Conservation (phyloP, 2,329 filamentous ascomycete genomes). For the Elsinoe australis region DNA sequence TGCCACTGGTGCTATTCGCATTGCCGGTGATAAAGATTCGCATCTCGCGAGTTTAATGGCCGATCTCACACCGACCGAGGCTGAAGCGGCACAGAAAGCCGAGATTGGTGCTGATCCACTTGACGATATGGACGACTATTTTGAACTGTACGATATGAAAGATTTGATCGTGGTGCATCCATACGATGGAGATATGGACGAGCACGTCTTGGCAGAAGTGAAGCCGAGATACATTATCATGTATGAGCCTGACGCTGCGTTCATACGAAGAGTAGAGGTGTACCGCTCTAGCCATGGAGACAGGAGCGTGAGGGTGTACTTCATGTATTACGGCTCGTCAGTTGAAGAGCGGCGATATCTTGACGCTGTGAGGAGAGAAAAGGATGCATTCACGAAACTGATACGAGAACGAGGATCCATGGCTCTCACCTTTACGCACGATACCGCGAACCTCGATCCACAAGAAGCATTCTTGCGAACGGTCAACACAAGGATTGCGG, state of each 20-base stretch:
- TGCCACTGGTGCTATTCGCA: slow-evolving; percentile 65
- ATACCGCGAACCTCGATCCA: slow-evolving; percentile 64
- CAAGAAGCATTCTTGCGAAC: slow-evolving; percentile 90
- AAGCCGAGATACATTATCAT: slow-evolving; percentile 94
- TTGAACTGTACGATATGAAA: slow-evolving; percentile 83
- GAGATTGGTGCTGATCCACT: slow-evolving; percentile 72
- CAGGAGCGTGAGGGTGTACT: slow-evolving; percentile 84
- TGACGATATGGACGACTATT: slow-evolving; percentile 87
- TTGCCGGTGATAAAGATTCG: slow-evolving; percentile 72
- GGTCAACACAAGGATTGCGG: slow-evolving; percentile 92
- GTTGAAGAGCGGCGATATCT: slow-evolving; percentile 23
- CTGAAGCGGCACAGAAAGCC: slow-evolving; percentile 61
- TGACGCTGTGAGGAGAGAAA: slow-evolving; percentile 60
- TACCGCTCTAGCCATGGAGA: slow-evolving; percentile 92
- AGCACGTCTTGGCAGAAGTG: slow-evolving; percentile 89
- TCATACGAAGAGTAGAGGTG: slow-evolving; percentile 89
- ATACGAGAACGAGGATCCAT: slow-evolving; percentile 90
- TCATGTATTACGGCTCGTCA: slow-evolving; percentile 85
- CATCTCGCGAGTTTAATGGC: slow-evolving; percentile 78
- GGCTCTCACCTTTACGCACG: slow-evolving; percentile 76
- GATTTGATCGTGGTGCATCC: slow-evolving; percentile 84
- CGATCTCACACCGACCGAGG: slow-evolving; percentile 72
- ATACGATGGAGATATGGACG: slow-evolving; percentile 92
- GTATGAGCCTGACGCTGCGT: slow-evolving; percentile 94
- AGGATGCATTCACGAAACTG: slow-evolving; percentile 88